phyloP scores from a whole-genome alignment of 345 rosid genomes.

The Heritiera fomes region DNA sequence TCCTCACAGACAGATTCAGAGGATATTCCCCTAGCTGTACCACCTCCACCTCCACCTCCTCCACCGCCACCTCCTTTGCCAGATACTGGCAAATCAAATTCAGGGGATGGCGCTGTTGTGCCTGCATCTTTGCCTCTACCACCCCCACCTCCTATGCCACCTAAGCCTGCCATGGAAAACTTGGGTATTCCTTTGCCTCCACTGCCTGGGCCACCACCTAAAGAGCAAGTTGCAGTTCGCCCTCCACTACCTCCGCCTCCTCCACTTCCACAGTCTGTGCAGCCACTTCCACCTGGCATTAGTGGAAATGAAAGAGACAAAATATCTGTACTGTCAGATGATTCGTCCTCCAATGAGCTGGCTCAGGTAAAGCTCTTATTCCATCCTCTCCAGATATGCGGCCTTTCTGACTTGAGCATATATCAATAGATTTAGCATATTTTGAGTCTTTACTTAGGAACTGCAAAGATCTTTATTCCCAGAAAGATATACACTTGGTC shows the following conservation, averaged over 20 bases:
- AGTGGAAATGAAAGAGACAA: conserved; percentile 45
- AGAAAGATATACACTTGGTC: conserved; percentile 5
- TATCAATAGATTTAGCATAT: background rate
- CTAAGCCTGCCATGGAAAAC: conserved; percentile 46
- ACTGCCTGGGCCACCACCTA: conserved; percentile 93
- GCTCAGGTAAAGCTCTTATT: conserved; percentile 43
- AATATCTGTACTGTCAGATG: conserved; percentile 43
- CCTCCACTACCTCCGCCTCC: conserved; percentile 72
- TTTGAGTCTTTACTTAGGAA: background rate
- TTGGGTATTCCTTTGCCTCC: conserved; percentile 64
- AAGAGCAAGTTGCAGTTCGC: conserved; percentile 49
- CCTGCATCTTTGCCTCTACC: conserved; percentile 76
- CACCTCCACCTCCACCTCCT: conserved; percentile 51
- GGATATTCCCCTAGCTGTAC: conserved; percentile 53
- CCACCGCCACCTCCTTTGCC: conserved; percentile 51
- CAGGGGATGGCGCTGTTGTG: conserved; percentile 45
- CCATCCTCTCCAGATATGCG: background rate
- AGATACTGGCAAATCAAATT: conserved; percentile 38
- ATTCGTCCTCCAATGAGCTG: conserved; percentile 42
- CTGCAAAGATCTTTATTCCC: background rate
- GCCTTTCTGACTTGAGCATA: background rate
- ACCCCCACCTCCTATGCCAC: conserved; percentile 92
- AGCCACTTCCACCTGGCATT: conserved; percentile 62
- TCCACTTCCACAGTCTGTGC: conserved; percentile 58
- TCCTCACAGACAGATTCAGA: conserved; percentile 63